A percentile compares a stretch with the other conserved stretches of the same genome.
Evolutionary conservation across 495 filamentous ascomycete genomes (phyloP).

Genomic region (Diplogelasinospora grovesii): DNA sequence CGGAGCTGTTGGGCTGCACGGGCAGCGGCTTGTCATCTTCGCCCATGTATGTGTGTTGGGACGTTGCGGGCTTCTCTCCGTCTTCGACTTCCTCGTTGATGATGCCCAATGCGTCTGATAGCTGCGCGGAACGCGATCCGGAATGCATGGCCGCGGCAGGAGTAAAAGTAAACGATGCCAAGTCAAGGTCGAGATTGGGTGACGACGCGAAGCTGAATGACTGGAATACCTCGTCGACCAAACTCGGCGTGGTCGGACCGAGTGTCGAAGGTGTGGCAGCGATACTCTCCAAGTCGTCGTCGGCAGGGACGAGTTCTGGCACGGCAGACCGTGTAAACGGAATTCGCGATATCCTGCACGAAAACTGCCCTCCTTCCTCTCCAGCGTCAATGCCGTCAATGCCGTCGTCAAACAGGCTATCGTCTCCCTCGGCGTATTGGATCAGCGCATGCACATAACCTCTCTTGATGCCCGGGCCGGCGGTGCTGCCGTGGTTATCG

Average conservation of each 20-base stretch:
- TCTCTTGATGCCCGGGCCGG: conserved; percentile 1
- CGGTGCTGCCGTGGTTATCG: no score
- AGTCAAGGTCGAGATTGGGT: conserved; percentile 8
- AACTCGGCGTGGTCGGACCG: conserved; percentile 3
- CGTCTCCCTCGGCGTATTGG: conserved; percentile 12
- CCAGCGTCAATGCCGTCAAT: conserved; percentile 10
- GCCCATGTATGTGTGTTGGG: conserved; percentile 5
- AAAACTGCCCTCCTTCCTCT: background rate
- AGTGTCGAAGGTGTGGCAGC: background rate
- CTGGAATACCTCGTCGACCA: conserved; percentile 9
- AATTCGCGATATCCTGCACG: conserved; percentile 10
- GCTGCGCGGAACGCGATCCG: background rate
- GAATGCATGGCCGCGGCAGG: no score
- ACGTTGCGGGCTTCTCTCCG: conserved; percentile 10
- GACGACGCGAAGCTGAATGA: conserved; percentile 4
- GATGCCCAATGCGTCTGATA: conserved; percentile 6
- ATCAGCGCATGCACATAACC: conserved; percentile 16
- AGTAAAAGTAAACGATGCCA: conserved; percentile 6
- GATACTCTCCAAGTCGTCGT: background rate
- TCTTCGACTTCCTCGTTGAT: conserved; percentile 13
- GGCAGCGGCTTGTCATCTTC: background rate
- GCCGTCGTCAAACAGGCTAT: conserved; percentile 8
- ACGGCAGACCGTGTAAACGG: conserved; percentile 3
- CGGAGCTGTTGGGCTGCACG: conserved; percentile 1
- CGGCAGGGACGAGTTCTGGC: conserved; percentile 9